These are phyloP conservation scores for Pseudognaphalium luteoalbum DNA, from an alignment of 129 eudicot genomes.

Conservation along the genomic window DNA sequence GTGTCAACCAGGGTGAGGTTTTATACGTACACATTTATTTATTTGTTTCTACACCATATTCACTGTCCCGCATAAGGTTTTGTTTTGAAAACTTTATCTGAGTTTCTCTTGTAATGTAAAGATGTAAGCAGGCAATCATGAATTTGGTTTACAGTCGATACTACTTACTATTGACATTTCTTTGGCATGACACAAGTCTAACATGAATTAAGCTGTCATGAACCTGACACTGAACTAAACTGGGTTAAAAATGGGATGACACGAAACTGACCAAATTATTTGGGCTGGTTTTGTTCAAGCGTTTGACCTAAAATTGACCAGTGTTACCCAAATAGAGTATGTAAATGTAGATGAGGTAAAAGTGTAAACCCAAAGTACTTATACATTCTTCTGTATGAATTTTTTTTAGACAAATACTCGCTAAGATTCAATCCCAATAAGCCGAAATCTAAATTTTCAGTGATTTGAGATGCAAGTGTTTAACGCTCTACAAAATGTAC, in stretches of 20 bases:
- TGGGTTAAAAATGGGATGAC: not conserved
- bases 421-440: not conserved
- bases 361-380: no score
- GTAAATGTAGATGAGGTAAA: no score
- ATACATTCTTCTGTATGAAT: no score
- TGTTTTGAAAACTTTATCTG: not conserved
- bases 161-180: not conserved
- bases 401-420: no score
- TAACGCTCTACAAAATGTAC: not conserved
- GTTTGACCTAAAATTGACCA: no score
- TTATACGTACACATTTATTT: constrained; percentile 22
- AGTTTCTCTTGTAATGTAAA: constrained; percentile 32
- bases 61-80: not conserved
- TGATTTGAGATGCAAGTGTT: not conserved
- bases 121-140: constrained; percentile 24
- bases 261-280: not conserved
- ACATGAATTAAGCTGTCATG: not conserved
- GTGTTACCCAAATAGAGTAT: no score
- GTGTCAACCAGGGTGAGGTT: constrained; percentile 21
- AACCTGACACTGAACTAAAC: not conserved
- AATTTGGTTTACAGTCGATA: not conserved
- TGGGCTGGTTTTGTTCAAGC: not conserved
- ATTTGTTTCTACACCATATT: constrained; percentile 24
- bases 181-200: not conserved
- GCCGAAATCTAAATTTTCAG: not conserved